phyloP scores from a whole-genome alignment of 192 early-diverging fungal species.

The Coemansia sp. region DNA sequence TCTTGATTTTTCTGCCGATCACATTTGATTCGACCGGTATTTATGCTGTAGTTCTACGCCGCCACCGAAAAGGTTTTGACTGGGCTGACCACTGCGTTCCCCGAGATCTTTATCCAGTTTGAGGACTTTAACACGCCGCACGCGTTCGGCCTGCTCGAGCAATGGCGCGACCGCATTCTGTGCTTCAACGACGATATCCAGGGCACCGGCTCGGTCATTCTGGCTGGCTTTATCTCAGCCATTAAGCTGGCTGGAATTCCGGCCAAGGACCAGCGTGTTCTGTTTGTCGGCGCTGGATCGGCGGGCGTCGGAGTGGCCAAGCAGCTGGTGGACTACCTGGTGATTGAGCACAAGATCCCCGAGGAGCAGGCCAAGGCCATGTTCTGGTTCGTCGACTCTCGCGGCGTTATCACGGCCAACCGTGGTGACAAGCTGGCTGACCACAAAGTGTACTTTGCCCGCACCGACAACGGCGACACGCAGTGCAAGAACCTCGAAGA shows the following conservation, averaged over 20 bases:
- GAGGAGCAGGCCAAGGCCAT: conserved; percentile 31
- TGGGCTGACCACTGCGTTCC: conserved; percentile 67
- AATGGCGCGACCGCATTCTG: conserved; percentile 71
- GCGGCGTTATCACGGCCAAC: conserved; percentile 85
- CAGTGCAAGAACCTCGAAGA: conserved; percentile 74
- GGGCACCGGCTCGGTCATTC: conserved; percentile 81
- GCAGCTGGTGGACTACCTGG: conserved; percentile 81
- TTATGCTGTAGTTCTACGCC: conserved; percentile 62
- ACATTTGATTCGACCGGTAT: background rate
- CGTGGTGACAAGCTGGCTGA: conserved; percentile 80
- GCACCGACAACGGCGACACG: conserved; percentile 74
- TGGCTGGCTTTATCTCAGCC: conserved; percentile 89
- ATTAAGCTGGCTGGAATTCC: conserved; percentile 65
- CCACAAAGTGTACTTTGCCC: conserved; percentile 86
- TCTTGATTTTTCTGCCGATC: background rate
- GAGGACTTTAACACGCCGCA: conserved; percentile 96
- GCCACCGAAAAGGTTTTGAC: conserved; percentile 81
- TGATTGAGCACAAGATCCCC: conserved; percentile 67
- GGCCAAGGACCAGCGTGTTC: conserved; percentile 74
- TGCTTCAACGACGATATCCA: conserved; percentile 87
- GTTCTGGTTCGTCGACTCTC: conserved; percentile 87
- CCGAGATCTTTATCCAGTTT: conserved; percentile 86
- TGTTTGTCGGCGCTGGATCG: conserved; percentile 93
- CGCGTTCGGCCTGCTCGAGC: conserved; percentile 79
- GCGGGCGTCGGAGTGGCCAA: conserved; percentile 94